A percentile compares a stretch with the other conserved stretches of the same genome.
phyloP scores from a whole-genome alignment of 1,284 basidiomycete species.

The Puccinia triticina region DNA sequence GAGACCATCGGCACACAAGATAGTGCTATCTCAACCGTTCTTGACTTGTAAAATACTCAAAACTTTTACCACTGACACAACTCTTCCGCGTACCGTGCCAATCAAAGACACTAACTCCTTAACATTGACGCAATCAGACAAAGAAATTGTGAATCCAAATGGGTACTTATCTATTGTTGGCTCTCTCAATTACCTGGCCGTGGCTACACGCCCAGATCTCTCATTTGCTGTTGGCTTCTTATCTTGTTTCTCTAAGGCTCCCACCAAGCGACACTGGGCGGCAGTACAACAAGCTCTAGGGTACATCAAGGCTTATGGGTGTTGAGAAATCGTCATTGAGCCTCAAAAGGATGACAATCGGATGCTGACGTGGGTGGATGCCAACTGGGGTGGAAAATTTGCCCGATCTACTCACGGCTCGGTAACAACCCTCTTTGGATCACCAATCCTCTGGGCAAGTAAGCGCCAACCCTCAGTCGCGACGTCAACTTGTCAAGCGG shows the following conservation, averaged over 20 bases:
- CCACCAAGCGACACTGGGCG: background rate
- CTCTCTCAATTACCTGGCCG: constrained; percentile 2
- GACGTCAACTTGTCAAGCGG: constrained; percentile 11
- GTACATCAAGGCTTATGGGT: background rate
- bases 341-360: background rate
- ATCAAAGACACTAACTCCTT: background rate
- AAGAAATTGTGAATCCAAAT: background rate
- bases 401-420: background rate
- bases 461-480: background rate
- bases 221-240: constrained; percentile 1
- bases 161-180: constrained; percentile 10
- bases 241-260: background rate
- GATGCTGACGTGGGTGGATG: too few species aligned
- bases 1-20: background rate
- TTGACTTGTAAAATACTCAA: background rate
- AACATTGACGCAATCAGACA: background rate
- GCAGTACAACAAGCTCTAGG: background rate
- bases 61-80: background rate
- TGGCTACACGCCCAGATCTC: background rate
- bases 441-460: background rate
- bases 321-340: background rate
- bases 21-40: background rate
- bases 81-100: background rate
- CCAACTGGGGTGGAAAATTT: too few species aligned
- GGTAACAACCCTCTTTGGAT: background rate